A percentile compares a stretch with the other conserved stretches of the same genome.
These are phyloP conservation scores for Fraxinus anomala DNA, from an alignment of 257 asterid genomes.

Conservation along the genomic window DNA sequence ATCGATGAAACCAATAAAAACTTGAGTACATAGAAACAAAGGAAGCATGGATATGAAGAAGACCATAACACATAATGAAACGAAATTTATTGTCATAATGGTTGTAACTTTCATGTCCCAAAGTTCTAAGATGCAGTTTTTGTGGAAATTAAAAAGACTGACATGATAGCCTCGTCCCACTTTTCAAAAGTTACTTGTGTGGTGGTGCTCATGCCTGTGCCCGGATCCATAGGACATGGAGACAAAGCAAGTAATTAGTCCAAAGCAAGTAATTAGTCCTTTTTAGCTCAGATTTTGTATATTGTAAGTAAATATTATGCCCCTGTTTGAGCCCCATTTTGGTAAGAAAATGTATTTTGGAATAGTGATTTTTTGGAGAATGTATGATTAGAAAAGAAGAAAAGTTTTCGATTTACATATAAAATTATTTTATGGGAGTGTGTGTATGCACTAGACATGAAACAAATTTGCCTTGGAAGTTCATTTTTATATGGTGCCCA, in stretches of 20 bases:
- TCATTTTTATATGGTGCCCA: not conserved
- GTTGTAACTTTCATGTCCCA: not conserved
- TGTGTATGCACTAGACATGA: not conserved
- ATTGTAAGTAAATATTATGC: not conserved
- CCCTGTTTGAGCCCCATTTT: too few relatives aligned
- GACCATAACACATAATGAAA: not conserved
- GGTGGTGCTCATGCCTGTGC: not conserved
- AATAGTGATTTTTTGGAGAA: too few relatives aligned
- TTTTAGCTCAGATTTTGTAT: not conserved
- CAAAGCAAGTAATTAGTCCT: not conserved
- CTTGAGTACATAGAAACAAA: not conserved
- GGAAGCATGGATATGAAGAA: not conserved
- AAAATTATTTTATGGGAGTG: too few relatives aligned
- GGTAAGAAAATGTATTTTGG: too few relatives aligned
- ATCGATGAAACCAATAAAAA: conserved; percentile 5
- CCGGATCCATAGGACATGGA: not conserved
- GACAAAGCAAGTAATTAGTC: not conserved
- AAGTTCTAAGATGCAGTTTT: not conserved
- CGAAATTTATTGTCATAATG: not conserved
- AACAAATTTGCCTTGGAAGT: not conserved
- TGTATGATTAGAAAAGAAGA: too few relatives aligned
- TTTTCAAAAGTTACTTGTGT: not conserved
- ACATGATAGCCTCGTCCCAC: not conserved
- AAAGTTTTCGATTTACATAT: too few relatives aligned
- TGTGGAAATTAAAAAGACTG: not conserved